Evolutionary conservation across 805 yeast genomes (phyloP), one percentile per base, ranked within the genome.

Genomic region (Citeromyces matritensis): DNA sequence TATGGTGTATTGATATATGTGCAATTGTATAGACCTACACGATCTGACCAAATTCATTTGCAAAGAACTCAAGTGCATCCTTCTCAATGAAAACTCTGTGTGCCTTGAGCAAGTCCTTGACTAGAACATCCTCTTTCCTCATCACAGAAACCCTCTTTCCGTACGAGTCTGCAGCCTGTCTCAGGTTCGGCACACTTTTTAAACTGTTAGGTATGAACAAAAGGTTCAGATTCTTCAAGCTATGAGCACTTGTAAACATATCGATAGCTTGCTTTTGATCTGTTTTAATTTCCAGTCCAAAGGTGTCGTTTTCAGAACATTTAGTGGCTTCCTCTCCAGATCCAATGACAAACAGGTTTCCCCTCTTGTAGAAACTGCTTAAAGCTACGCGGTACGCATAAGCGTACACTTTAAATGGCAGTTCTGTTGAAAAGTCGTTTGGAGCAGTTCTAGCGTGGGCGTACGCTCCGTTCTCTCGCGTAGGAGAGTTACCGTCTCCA

Each of bases 401-500:
- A 30, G 73, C 60, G 54, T 88, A 91, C 9, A 79, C 65, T 49
- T 82, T 75, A 24, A 49, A 48, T 14, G 93, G 93, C 42, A 91
- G 63, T 8, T 65, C 71, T 3, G 95, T 78, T 19, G 85, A 66
- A 66, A 77, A 74, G 51, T 88, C 94, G 46, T 80, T 84, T 30
- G 95, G 94, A 3, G 95, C 95, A 33, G 69, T 71, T 49, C 91
- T 76, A 10, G 91, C 95, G 45, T 78, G 71, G 0, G 97, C 96
- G 43, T 77, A 65, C 33, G 88, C 85, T 51, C 95, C 95, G 47
- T 80, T 83, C 46, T 72, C 74, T 58, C 95, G 75, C 29, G 76
- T 79, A 31, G 98, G 98, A 15, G 95, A 83, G 47, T 86, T 88
- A 36, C 81, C 85, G 56, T 86, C 96, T 60, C 99, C 99, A 33